Evolutionary conservation across 805 yeast genomes (phyloP).

Genomic region (Ogataea nonfermentans): DNA sequence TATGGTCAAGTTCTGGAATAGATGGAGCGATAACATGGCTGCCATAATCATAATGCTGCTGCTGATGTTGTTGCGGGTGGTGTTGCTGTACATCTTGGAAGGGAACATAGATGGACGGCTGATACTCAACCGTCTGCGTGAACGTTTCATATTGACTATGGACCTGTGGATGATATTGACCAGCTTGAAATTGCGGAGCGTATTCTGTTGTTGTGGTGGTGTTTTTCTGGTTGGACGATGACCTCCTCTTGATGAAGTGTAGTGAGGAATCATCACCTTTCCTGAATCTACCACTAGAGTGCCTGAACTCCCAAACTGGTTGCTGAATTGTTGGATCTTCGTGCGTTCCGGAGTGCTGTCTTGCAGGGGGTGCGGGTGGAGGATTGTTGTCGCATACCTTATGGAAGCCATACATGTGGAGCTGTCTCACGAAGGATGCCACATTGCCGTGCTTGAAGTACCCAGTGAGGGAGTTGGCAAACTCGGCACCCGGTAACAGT

Average conservation of each 20-base stretch:
- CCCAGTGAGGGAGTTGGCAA: conserved; percentile 57
- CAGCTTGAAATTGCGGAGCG: neutral
- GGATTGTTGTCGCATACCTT: conserved; percentile 54
- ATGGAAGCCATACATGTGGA: conserved; percentile 96
- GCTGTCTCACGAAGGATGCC: conserved; percentile 87
- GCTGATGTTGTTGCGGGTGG: conserved; percentile 7
- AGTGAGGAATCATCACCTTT: conserved; percentile 46
- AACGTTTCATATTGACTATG: conserved; percentile 10
- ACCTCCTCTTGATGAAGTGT: conserved; percentile 47
- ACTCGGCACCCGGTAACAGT: conserved; percentile 61
- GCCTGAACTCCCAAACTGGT: conserved; percentile 57
- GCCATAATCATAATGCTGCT: conserved; percentile 11
- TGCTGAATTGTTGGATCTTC: conserved; percentile 18
- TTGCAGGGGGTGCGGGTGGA: conserved; percentile 18
- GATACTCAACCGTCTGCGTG: conserved; percentile 21
- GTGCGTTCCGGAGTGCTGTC: neutral
- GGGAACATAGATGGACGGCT: conserved; percentile 19
- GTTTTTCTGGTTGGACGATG: conserved; percentile 35
- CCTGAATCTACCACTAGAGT: conserved; percentile 47
- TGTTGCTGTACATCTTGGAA: conserved; percentile 16
- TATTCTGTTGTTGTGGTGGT: conserved; percentile 11
- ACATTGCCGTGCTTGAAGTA: conserved; percentile 94
- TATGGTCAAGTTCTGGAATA: conserved; percentile 14
- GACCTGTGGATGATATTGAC: conserved; percentile 3
- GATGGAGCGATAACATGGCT: conserved; percentile 4